A percentile compares a stretch with the other conserved stretches of the same genome.
phyloP scores from a whole-genome alignment of 352 stramenopile genomes.

The Globisporangium echinulatum region DNA sequence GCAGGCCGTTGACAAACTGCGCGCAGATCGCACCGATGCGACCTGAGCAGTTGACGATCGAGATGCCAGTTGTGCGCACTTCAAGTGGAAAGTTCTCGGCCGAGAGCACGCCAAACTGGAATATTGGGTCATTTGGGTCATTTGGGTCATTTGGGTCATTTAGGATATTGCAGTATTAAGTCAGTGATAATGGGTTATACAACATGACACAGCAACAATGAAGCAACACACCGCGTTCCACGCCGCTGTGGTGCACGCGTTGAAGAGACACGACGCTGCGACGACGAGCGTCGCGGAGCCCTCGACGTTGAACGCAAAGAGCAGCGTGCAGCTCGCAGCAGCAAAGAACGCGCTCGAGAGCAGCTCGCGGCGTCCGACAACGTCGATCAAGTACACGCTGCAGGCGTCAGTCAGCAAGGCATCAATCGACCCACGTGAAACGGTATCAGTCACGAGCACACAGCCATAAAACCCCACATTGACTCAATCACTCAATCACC shows the following conservation, averaged over 20 bases:
- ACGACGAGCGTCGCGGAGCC: slow-evolving; percentile 74
- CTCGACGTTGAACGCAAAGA: slow-evolving; percentile 78
- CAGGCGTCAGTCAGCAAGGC: neutral
- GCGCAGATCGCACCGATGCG: slow-evolving; percentile 86
- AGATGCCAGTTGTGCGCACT: slow-evolving; percentile 87
- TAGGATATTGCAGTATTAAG: neutral
- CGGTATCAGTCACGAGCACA: too few species aligned
- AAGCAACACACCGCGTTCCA: slow-evolving; percentile 81
- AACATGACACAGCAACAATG: too few species aligned
- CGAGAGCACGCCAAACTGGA: slow-evolving; percentile 84
- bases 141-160: too few species aligned
- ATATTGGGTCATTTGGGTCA: neutral
- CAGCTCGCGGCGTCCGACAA: slow-evolving; percentile 62
- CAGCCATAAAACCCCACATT: neutral
- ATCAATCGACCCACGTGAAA: too few species aligned
- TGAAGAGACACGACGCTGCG: slow-evolving; percentile 86
- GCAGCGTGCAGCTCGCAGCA: slow-evolving; percentile 51
- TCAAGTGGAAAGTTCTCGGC: slow-evolving; percentile 85
- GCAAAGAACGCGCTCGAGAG: slow-evolving; percentile 62
- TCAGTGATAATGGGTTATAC: neutral
- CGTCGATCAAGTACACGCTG: slow-evolving; percentile 66
- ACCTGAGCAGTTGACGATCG: slow-evolving; percentile 83
- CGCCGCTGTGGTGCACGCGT: slow-evolving; percentile 82
- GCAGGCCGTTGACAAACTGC: slow-evolving; percentile 88
- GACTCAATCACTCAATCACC: slow-evolving; percentile 1